Evolutionary conservation across 2,329 filamentous ascomycete species (phyloP).

Genomic region (Didymella pinodella): DNA sequence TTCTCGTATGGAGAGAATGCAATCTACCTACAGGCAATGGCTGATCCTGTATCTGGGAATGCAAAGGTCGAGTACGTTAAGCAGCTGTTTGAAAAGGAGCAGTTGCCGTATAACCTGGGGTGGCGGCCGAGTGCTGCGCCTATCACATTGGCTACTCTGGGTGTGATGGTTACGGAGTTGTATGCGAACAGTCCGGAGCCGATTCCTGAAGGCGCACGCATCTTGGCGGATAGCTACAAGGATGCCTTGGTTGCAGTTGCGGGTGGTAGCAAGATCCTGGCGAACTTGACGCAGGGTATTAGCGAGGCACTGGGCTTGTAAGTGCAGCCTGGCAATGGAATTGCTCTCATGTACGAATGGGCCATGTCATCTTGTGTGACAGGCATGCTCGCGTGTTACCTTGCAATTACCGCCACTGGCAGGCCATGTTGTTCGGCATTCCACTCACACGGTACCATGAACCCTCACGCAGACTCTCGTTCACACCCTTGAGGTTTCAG

Average conservation of each 20-base stretch:
- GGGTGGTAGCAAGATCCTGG: slow-evolving; percentile 22
- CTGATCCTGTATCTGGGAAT: slow-evolving; percentile 12
- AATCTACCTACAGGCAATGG: slow-evolving; percentile 23
- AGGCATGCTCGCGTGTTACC: too few relatives aligned
- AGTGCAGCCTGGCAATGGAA: not conserved
- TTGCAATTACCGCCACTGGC: too few relatives aligned
- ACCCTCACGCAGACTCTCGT: too few relatives aligned
- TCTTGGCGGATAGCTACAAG: slow-evolving; percentile 27
- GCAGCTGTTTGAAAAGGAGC: slow-evolving; percentile 28
- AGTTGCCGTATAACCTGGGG: slow-evolving; percentile 23
- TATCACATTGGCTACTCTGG: slow-evolving; percentile 25
- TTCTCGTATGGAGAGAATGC: slow-evolving; percentile 31
- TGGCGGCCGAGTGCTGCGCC: slow-evolving; percentile 28
- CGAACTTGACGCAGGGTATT: slow-evolving; percentile 26
- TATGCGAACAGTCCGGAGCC: slow-evolving; percentile 16
- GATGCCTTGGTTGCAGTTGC: slow-evolving; percentile 20
- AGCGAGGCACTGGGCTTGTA: slow-evolving; percentile 22
- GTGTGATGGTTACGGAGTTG: slow-evolving; percentile 24
- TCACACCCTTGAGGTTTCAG: too few relatives aligned
- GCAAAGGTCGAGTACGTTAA: slow-evolving; percentile 25
- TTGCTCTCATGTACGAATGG: too few relatives aligned
- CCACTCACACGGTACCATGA: too few relatives aligned
- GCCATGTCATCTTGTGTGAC: too few relatives aligned
- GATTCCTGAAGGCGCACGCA: slow-evolving; percentile 13
- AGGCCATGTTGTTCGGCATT: too few relatives aligned